Percentiles rank a stretch among this genome's conserved stretches.
Conservation (phyloP, 2,329 filamentous ascomycete species). For the Hortaea werneckii region DNA sequence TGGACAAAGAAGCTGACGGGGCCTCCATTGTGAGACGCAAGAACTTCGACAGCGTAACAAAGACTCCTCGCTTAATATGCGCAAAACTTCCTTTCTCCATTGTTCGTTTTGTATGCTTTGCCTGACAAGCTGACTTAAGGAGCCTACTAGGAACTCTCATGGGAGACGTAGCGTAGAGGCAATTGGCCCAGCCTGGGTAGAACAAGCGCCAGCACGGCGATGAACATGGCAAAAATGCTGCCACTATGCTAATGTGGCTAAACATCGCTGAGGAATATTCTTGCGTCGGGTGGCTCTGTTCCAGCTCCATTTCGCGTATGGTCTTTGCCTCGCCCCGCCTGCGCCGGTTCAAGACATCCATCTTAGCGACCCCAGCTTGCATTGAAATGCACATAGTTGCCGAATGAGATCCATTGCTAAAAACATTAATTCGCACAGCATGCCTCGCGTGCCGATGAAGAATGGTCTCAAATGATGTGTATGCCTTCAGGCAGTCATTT, state of each 20-base stretch:
- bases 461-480: conserved; percentile 11
- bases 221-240: background rate
- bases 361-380: conserved; percentile 14
- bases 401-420: conserved; percentile 23
- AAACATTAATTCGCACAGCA: conserved; percentile 17
- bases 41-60: too few relatives aligned
- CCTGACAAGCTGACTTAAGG: background rate
- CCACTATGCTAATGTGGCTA: background rate
- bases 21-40: background rate
- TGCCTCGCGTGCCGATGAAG: conserved; percentile 13
- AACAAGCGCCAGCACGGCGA: background rate
- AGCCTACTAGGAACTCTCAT: background rate
- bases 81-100: too few relatives aligned
- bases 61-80: too few relatives aligned
- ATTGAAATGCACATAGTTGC: conserved; percentile 21
- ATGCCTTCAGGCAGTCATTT: conserved; percentile 15
- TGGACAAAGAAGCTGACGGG: background rate
- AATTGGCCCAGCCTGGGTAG: background rate
- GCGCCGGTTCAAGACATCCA: conserved; percentile 10
- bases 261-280: background rate
- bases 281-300: background rate
- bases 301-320: conserved; percentile 4
- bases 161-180: background rate
- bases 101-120: too few relatives aligned
- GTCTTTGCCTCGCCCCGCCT: conserved; percentile 11